Evolutionary conservation across 75 land plant species (phyloP).

Genomic region (Sequoiadendron giganteum): DNA sequence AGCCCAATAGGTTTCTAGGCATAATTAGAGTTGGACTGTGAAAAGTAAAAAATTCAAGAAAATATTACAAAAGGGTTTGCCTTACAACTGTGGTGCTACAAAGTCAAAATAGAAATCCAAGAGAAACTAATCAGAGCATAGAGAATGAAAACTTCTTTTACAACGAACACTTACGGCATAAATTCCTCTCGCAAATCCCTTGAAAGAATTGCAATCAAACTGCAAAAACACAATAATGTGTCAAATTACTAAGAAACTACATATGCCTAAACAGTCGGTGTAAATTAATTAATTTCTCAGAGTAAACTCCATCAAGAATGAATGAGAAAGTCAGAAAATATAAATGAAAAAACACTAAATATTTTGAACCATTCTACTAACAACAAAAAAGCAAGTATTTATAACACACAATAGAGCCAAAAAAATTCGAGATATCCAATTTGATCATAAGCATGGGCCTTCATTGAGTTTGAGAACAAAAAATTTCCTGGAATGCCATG

Average conservation of each 20-base stretch:
- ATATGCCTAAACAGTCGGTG: not conserved
- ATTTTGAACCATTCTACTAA: not conserved
- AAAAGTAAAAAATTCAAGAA: not conserved
- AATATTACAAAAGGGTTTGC: not conserved
- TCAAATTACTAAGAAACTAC: not conserved
- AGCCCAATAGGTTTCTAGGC: not conserved
- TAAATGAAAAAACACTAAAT: not conserved
- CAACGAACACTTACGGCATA: constrained; percentile 63
- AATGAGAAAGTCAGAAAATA: not conserved
- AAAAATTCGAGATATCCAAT: not conserved
- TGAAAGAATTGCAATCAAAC: constrained; percentile 76
- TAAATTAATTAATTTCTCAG: not conserved
- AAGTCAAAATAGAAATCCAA: constrained; percentile 1
- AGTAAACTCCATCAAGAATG: not conserved
- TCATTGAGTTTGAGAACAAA: not conserved
- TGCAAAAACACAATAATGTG: constrained; percentile 20
- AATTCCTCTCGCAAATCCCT: constrained; percentile 86
- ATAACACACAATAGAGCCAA: not conserved
- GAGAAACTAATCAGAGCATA: not conserved
- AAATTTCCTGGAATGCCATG: no score
- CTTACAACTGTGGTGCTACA: not conserved
- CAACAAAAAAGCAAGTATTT: not conserved
- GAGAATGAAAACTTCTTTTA: not conserved
- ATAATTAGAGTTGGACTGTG: no score
- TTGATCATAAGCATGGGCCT: not conserved